Evolutionary conservation across 176 grass and related monocot species (phyloP), one percentile per base, ranked within the genome.

Genomic region (Oryza nivara): DNA sequence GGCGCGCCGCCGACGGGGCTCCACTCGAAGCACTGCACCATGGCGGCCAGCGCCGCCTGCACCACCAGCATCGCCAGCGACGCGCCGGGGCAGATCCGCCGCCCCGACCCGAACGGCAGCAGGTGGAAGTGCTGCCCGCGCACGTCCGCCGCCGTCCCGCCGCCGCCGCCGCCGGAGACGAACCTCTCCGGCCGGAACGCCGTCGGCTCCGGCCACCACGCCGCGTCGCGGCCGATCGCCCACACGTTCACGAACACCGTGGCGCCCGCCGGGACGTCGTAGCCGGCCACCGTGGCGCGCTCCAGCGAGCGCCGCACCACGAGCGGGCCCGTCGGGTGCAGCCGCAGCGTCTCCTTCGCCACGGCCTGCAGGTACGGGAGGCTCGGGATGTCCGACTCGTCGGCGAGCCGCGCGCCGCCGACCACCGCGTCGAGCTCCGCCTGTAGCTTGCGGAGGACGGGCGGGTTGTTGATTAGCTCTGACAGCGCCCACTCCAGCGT

Each of bases 1-100:
- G 67, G 74, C 14, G 86, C 72, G 34, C 81, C 82, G 11, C 83
- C 84, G 1, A 78, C 71, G 7, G 80, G 86, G 52, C 65, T 17
- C 91, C 88, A 96, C 26, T 93, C 78, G 38, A 93, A 96, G 72
- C 94, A 96, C 67, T 96, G 94, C 63, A 96, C 54, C 78, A 96
- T 66, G 47, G 69, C 86, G 5, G 86, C 91, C 7, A 96, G 68
- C n/a, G 75, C 77, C 4, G 88, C 60, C 34, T 88, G 86, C 70
- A 93, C 77, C 0, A 96, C 86, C 4, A 85, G 78, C 74, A 91
- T 28, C 1, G 91, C 94, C 3, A 96, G 80, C 19, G 88, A 86
- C 73, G 80, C 81, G 40, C 94, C 94, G 9, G 94, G 94, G 88
- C 94, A 96, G 20, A 80, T 84, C 70, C 91, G 76, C 38, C 85